These are phyloP conservation scores for Xylariaceae sp. DNA, from an alignment of 2,329 filamentous ascomycete genomes.

Conservation along the genomic window DNA sequence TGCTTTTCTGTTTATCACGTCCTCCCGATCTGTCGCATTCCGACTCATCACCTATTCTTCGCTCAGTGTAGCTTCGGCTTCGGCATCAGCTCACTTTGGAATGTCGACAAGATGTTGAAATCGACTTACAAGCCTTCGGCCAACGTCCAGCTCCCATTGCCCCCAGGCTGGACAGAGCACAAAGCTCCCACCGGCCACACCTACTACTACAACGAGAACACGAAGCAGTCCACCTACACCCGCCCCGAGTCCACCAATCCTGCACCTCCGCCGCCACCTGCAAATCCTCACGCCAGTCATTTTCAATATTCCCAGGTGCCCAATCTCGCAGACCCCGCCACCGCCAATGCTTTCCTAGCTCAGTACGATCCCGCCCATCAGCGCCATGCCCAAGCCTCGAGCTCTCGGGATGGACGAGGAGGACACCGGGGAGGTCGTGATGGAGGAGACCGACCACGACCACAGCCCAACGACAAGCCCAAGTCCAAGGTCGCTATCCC, in stretches of 20 bases:
- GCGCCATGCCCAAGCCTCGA: constrained; percentile 33
- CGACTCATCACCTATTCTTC: too few species aligned
- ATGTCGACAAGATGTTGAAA: constrained; percentile 58
- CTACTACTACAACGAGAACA: constrained; percentile 83
- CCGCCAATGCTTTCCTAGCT: constrained; percentile 61
- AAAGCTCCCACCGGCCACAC: constrained; percentile 81
- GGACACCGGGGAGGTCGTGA: constrained; percentile 48
- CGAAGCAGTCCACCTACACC: constrained; percentile 83
- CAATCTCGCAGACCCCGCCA: constrained; percentile 51
- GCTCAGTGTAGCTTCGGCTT: too few species aligned
- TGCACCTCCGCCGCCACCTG: constrained; percentile 12
- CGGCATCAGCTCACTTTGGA: neutral
- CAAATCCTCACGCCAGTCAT: constrained; percentile 37
- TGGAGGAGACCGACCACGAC: constrained; percentile 58
- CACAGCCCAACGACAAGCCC: constrained; percentile 76
- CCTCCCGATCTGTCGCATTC: too few species aligned
- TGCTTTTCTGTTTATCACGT: too few species aligned
- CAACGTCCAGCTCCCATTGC: constrained; percentile 56
- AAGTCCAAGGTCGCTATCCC: constrained; percentile 77
- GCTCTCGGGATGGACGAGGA: constrained; percentile 37
- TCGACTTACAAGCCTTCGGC: constrained; percentile 68
- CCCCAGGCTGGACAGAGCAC: constrained; percentile 88
- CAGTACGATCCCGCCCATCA: constrained; percentile 45
- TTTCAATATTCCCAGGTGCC: constrained; percentile 42
- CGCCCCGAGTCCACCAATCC: constrained; percentile 53